Base-by-base conservation (phyloP, 208 protist species). In the Kentomonas sorsogonicus region DNA sequence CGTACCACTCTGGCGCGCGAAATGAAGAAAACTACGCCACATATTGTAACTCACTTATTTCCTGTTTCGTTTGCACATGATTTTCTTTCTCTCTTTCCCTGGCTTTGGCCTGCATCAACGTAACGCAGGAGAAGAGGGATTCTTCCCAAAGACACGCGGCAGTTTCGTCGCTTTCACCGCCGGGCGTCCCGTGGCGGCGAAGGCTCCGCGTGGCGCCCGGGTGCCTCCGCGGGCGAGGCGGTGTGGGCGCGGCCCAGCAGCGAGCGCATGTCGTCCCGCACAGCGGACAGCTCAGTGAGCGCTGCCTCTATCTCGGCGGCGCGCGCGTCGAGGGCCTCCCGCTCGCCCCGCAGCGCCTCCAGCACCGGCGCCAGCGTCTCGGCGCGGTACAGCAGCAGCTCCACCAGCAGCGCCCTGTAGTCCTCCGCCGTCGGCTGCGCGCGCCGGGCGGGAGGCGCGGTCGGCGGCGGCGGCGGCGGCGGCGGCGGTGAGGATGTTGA, bases 341-440 rank as follows among this genome's bases (percentile, higher is more conserved):
- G 68, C 61, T 94, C 88, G 11, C 71, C 62, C 23, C 40, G 40
- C 3, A 94, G 66, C 6, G 79, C 82, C 13, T 23, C 51, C 4
- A 94, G 55, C 15, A 94, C 66, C 4, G 84, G 72, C 16, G 52
- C 34, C 11, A 94, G 22, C n/a, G 84, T 80, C 29, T 91, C 83
- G 11, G 59, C 57, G 0, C 88, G 75, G 64, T 89, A 91, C 6
- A 94, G 70, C 18, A 91, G 52, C 6, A 94, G 59, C 48, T 94
- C 77, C 0, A 75, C 62, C 29, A 91, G 52, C 18, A 94, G 54
- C 2, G 88, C 83, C 2, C 82, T 69, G 58, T 91, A 90, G 47
- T 89, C 83, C 48, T 78, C 70, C 1, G 47, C 22, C 11, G 58
- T 43, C 7, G 70, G 66, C 0, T 29, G 22, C 13, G 40, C 15